Base-by-base conservation (phyloP, 257 asterid species). In the Scutellaria minor region DNA sequence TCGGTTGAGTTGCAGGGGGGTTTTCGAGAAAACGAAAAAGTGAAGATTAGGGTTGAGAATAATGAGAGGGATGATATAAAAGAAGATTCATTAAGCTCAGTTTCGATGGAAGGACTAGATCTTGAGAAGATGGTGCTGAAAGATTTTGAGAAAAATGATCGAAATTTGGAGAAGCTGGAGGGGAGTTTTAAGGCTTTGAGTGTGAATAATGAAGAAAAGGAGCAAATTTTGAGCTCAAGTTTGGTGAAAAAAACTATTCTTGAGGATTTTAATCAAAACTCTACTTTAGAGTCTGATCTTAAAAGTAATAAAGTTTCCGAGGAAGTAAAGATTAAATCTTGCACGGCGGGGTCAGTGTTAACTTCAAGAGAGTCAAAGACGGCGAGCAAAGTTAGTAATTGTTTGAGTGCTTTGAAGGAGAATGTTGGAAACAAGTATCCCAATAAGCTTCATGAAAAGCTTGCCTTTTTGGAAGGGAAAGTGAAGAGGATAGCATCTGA, bases 381-480 rank as follows among this genome's bases (percentile, higher is more conserved):
- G 57, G 71, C 37, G 66, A 77, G 52, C 48, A 85, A 66, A 80
- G 81, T 75, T 0, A 66, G 74, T 62, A 61, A 51, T 75, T 51
- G 40, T 76, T 14, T 74, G 9, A 75, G 80, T 57, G 65, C 50
- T 15, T 6, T 14, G 2, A 47, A 42, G 31, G 78, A 59, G 51
- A 67, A 46, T 63, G 63, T 47, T 22, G 68, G 47, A 27, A 80
- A 73, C 56, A 86, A 86, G 80, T 75, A 83, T 75, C 89, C 91
- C 0, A 92, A 96, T 79, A 86, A 86, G 83, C 86, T 92, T 69
- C 96, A 88, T 0, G 98, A 89, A 51, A 92, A 92, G 75, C 96
- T 92, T 79, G 96, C 96, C 0, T 92, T 88, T 72, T 73, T 92
- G 84, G 98, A 92, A 83, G 96, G 96, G 44, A 92, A 92, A 68